Evolutionary conservation across 371 early-diverging fungal species (phyloP).

Genomic region (Syncephalastrum monosporum): DNA sequence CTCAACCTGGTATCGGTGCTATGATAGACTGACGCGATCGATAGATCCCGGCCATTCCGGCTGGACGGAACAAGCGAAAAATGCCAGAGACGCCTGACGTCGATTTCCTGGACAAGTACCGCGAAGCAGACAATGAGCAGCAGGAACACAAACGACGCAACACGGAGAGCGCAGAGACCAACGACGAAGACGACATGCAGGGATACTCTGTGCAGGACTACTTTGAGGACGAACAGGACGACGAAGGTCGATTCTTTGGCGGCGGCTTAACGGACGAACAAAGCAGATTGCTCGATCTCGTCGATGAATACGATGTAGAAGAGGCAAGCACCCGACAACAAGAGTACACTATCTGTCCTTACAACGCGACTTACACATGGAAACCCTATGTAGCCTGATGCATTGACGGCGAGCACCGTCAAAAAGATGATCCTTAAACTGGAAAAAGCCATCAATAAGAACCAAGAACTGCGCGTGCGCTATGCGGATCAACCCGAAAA

Average conservation of each 20-base stretch:
- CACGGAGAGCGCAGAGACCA: slow-evolving; percentile 33
- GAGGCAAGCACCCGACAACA: slow-evolving; percentile 36
- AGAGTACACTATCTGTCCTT: background rate
- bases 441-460: slow-evolving; percentile 83
- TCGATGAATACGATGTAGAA: slow-evolving; percentile 82
- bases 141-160: slow-evolving; percentile 28
- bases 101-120: slow-evolving; percentile 46
- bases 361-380: background rate
- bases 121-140: slow-evolving; percentile 19
- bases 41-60: slow-evolving; percentile 60
- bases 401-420: slow-evolving; percentile 62
- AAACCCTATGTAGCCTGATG: slow-evolving; percentile 38
- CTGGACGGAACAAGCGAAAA: slow-evolving; percentile 61
- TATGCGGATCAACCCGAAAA: slow-evolving; percentile 76
- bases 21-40: background rate
- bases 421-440: slow-evolving; percentile 79
- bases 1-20: background rate
- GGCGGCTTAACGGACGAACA: slow-evolving; percentile 83
- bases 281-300: slow-evolving; percentile 75
- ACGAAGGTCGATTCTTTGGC: slow-evolving; percentile 81
- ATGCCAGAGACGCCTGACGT: slow-evolving; percentile 53
- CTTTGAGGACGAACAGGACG: slow-evolving; percentile 50
- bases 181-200: slow-evolving; percentile 30
- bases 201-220: slow-evolving; percentile 20
- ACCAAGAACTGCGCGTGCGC: slow-evolving; percentile 85